Evolutionary conservation across 441 rosid species (phyloP), one percentile per base, ranked within the genome.

Genomic region (Mallotus japonicus): DNA sequence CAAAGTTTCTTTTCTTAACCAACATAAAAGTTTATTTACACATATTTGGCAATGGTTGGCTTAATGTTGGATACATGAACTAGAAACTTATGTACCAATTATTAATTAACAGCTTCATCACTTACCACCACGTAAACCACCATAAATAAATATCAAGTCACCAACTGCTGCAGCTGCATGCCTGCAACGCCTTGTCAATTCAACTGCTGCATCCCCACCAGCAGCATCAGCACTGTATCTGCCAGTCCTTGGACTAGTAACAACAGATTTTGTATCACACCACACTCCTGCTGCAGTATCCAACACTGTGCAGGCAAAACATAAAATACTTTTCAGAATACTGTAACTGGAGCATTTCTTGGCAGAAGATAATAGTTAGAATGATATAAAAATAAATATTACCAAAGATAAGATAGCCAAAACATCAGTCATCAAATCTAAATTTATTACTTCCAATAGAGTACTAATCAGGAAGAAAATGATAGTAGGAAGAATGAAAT

Each of bases 271-370:
- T 54, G 97, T 93, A 84, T 95, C 98, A 83, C 99, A 95, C 99
- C 99, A 95, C 72, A 95, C 98, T 73, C 99, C 99, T 13, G 99
- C 99, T 68, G 99, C 99, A 71, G 99, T 95, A 87, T 95, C 99
- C 93, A 95, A 84, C 56, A 95, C 99, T 95, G 77, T 32, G 78
- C 76, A 82, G 34, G 61, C 65, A 28, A 78, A 79, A 73, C 44
- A 74, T 60, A 46, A 69, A 66, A 61, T 42, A 62, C 14, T 20
- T 50, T 40, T 75, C 50, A 75, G 69, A 76, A 28, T 50, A 50
- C 34, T 9, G 16, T 3, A 71, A 24, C 65, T 55, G 22, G 53
- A 58, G 16, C 55, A 70, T 71, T 51, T 73, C 34, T 70, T 57
- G 60, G 40, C 40, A n/a, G 11, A 40, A 71, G 20, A 54, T 19